Base-by-base conservation (phyloP, 192 early-diverging fungal species). In the Linnemannia exigua region DNA sequence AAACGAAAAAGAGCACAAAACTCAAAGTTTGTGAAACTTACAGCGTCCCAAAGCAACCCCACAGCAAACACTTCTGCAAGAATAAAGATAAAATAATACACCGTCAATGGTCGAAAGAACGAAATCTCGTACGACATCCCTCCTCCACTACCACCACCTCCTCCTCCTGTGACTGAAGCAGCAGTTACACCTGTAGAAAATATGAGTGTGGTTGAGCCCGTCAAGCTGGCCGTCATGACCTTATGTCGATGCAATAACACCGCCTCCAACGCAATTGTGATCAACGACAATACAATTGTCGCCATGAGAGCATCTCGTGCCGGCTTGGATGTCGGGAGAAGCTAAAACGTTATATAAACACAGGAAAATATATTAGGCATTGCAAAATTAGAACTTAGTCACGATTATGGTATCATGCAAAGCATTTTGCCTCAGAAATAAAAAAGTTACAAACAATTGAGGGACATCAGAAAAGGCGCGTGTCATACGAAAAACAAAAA, bases 41-140 rank as follows among this genome's bases (percentile, higher is more conserved):
- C 81, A 19, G 83, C 83, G 44, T 85, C 83, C 83, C 83, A 85
- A 1, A 85, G 74, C 2, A 85, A 38, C 17, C 77, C 83, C 8
- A 85, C 77, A 15, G 77, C 77, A 79, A 85, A 85, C 22, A 79
- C 73, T 22, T 75, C 70, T 15, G 83, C 83, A 25, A 85, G 36
- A 12, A 85, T 85, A 67, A 85, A 85, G 36, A 85, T 68, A 3
- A 6, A 76, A 35, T 85, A 85, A 52, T 85, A 85, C 1, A 85
- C 58, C 6, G 74, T 79, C 69, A 85, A 67, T 0, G 83, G 77
- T 5, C 83, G 52, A 44, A 85, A 85, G 52, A 25, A 76, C 6
- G 83, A 85, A 11, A 85, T 79, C 58, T 85, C 83, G 61, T 61
- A 79, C 15, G 77, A 68, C 15, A 74, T 48, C 11, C 5, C 58